Evolutionary conservation across 208 protist genomes (phyloP).

Genomic region (Trypanosoma avium): DNA sequence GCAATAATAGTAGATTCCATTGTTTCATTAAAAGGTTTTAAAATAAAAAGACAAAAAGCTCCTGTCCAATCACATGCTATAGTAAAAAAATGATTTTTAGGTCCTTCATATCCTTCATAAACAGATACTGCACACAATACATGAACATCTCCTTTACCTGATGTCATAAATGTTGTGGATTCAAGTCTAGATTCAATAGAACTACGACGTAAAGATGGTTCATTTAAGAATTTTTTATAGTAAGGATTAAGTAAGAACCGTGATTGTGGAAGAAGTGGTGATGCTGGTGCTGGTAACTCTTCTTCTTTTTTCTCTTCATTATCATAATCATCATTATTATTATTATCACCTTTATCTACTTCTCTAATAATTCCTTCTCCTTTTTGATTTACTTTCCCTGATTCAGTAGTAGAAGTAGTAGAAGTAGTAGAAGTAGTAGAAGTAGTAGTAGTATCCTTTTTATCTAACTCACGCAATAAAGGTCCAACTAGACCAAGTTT

Average conservation of each 20-base stretch:
- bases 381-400: neutral
- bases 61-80: slow-evolving; percentile 35
- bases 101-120: slow-evolving; percentile 10
- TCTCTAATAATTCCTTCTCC: too few species aligned
- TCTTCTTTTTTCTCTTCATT: slow-evolving; percentile 4
- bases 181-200: slow-evolving; percentile 29
- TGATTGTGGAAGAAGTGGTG: slow-evolving; percentile 25
- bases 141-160: slow-evolving; percentile 17
- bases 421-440: neutral
- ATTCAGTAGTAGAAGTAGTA: neutral
- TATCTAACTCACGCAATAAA: neutral
- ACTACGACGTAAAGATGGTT: slow-evolving; percentile 10
- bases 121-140: slow-evolving; percentile 30
- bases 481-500: neutral
- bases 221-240: slow-evolving; percentile 13
- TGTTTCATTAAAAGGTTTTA: slow-evolving; percentile 18
- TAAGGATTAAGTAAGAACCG: slow-evolving; percentile 25
- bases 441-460: neutral
- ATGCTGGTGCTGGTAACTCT: slow-evolving; percentile 5
- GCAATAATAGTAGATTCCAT: slow-evolving; percentile 12
- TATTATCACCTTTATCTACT: too few species aligned
- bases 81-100: slow-evolving; percentile 14
- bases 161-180: slow-evolving; percentile 15
- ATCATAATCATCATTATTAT: too few species aligned
- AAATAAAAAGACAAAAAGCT: slow-evolving; percentile 27